Evolutionary conservation across 345 rosid genomes (phyloP).

Genomic region (Populus davidiana): DNA sequence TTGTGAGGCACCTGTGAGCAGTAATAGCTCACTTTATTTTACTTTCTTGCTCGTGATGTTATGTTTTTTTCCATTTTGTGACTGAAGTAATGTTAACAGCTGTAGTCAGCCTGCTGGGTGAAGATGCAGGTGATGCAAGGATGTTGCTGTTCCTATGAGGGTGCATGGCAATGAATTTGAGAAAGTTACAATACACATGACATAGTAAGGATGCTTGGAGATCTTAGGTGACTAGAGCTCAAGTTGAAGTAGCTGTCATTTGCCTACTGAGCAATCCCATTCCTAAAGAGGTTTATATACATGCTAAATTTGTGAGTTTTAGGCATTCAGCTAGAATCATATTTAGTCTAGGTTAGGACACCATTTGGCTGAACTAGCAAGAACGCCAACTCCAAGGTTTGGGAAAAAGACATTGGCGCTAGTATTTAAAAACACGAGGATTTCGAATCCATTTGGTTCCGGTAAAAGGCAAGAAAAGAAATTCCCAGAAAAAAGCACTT

Average conservation of each 20-base stretch:
- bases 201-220: background rate
- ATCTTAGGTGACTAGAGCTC: background rate
- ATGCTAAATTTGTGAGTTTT: background rate
- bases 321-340: background rate
- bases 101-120: slow-evolving; percentile 19
- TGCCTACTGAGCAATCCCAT: background rate
- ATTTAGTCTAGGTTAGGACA: background rate
- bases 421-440: slow-evolving; percentile 11
- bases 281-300: background rate
- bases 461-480: slow-evolving; percentile 1
- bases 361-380: background rate
- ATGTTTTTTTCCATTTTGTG: background rate
- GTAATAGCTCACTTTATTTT: slow-evolving; percentile 11
- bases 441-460: slow-evolving; percentile 15
- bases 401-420: background rate
- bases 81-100: slow-evolving; percentile 17
- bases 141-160: slow-evolving; percentile 2
- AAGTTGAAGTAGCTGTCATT: background rate
- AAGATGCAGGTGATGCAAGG: background rate
- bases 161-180: background rate
- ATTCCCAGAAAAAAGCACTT: slow-evolving; percentile 23
- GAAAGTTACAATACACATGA: background rate
- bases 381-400: background rate
- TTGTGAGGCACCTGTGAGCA: background rate
- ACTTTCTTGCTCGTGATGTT: slow-evolving; percentile 4